These are phyloP conservation scores for Talaromyces islandicus DNA, from an alignment of 2,329 filamentous ascomycete genomes.

Conservation along the genomic window DNA sequence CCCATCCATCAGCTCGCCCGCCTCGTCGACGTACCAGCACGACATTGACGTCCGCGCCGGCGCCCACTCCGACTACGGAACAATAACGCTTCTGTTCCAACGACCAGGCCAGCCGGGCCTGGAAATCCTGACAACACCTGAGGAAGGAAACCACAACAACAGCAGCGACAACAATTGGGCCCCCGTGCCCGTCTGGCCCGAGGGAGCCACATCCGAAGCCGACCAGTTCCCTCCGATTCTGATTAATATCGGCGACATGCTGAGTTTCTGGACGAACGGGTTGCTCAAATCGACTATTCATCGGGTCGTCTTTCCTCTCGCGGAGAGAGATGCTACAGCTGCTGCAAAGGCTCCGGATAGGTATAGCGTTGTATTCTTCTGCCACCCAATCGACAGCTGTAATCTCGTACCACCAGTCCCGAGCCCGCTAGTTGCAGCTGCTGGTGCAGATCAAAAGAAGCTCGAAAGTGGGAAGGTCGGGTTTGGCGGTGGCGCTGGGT, in stretches of 20 bases:
- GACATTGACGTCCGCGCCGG: slow-evolving; percentile 72
- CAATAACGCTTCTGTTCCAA: slow-evolving; percentile 71
- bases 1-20: slow-evolving; percentile 50
- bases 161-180: slow-evolving; percentile 42
- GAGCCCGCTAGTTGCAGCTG: slow-evolving; percentile 41
- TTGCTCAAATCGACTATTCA: slow-evolving; percentile 84
- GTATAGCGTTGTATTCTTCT: slow-evolving; percentile 59
- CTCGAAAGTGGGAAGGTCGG: slow-evolving; percentile 32
- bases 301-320: slow-evolving; percentile 66
- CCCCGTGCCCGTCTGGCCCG: slow-evolving; percentile 61
- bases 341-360: slow-evolving; percentile 35
- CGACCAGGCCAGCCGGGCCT: slow-evolving; percentile 77
- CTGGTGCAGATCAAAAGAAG: slow-evolving; percentile 25
- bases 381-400: slow-evolving; percentile 53
- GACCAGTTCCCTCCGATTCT: slow-evolving; percentile 59
- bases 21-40: slow-evolving; percentile 38
- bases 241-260: slow-evolving; percentile 64
- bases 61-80: slow-evolving; percentile 82
- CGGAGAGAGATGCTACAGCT: slow-evolving; percentile 29
- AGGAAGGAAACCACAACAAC: slow-evolving; percentile 4
- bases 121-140: slow-evolving; percentile 63
- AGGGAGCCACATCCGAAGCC: slow-evolving; percentile 24
- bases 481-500: slow-evolving; percentile 35
- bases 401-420: slow-evolving; percentile 49
- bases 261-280: slow-evolving; percentile 86